Evolutionary conservation across 768 basidiomycete genomes (phyloP).

Genomic region (Gelatoporia subvermispora): DNA sequence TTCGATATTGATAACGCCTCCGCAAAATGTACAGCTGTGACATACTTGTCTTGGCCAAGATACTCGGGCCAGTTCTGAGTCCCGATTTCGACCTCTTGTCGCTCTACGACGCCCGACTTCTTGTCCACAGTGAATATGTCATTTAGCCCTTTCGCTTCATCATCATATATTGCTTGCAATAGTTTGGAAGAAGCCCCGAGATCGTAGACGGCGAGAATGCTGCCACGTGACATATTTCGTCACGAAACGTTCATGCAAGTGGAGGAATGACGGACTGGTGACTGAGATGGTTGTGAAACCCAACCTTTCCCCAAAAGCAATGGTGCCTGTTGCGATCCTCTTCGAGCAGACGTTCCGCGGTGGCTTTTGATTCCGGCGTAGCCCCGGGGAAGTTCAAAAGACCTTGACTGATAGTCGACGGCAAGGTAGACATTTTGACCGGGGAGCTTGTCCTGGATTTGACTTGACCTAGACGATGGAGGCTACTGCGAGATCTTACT

Average conservation of each 20-base stretch:
- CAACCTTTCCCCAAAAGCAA: conserved; percentile 40
- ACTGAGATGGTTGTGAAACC: conserved; percentile 54
- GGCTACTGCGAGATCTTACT: too few species aligned
- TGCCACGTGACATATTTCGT: conserved; percentile 14
- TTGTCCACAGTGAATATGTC: conserved; percentile 35
- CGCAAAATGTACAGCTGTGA: conserved; percentile 16
- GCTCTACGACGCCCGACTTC: conserved; percentile 25
- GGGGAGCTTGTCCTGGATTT: too few species aligned
- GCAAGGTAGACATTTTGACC: background rate
- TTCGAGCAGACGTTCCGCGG: conserved; percentile 40
- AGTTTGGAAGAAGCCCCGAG: conserved; percentile 43
- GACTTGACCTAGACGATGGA: too few species aligned
- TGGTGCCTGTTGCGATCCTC: conserved; percentile 47
- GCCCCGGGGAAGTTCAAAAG: conserved; percentile 44
- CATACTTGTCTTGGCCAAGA: conserved; percentile 45
- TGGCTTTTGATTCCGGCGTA: conserved; percentile 36
- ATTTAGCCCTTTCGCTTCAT: conserved; percentile 32
- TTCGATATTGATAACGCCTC: conserved; percentile 26
- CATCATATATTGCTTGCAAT: conserved; percentile 45
- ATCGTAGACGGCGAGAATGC: conserved; percentile 53
- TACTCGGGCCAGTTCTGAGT: conserved; percentile 45
- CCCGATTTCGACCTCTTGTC: conserved; percentile 26
- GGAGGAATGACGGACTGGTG: conserved; percentile 42
- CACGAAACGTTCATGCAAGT: background rate
- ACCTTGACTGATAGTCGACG: conserved; percentile 29